Evolutionary conservation across 1,139 yeast genomes (phyloP).

Genomic region (Suhomyces wounanorum): DNA sequence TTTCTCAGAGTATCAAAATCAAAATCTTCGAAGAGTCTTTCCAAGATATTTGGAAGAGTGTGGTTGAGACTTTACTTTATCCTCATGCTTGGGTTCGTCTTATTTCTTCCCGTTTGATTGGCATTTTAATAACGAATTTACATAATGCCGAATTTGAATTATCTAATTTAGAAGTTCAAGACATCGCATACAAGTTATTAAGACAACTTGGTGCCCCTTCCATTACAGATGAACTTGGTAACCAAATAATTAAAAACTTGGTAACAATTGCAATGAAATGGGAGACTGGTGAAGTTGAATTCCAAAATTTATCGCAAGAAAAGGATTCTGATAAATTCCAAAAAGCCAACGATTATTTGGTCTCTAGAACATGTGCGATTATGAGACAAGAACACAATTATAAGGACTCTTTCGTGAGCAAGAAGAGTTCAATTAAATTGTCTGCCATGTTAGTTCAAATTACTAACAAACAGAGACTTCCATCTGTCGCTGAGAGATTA

Average conservation of each 20-base stretch:
- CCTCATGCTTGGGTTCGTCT: conserved; percentile 95
- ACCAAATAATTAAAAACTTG: conserved; percentile 68
- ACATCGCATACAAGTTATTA: conserved; percentile 64
- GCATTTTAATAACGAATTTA: conserved; percentile 48
- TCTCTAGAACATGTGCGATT: conserved; percentile 59
- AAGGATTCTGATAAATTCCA: conserved; percentile 23
- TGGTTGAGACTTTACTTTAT: conserved; percentile 62
- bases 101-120: conserved; percentile 62
- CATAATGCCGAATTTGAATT: conserved; percentile 35
- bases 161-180: conserved; percentile 52
- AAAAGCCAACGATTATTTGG: conserved; percentile 62
- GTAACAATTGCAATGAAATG: conserved; percentile 63
- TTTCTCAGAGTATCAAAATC: conserved; percentile 33
- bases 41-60: conserved; percentile 50
- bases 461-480: conserved; percentile 36
- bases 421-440: conserved; percentile 64
- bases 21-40: conserved; percentile 32
- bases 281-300: conserved; percentile 50
- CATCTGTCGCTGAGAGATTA: conserved; percentile 45
- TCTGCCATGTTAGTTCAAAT: conserved; percentile 59
- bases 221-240: conserved; percentile 63
- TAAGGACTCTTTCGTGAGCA: conserved; percentile 56
- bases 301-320: conserved; percentile 24
- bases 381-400: conserved; percentile 64
- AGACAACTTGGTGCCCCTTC: conserved; percentile 84